phyloP scores from a whole-genome alignment of 2,329 filamentous ascomycete genomes.

The Ilyonectria robusta region DNA sequence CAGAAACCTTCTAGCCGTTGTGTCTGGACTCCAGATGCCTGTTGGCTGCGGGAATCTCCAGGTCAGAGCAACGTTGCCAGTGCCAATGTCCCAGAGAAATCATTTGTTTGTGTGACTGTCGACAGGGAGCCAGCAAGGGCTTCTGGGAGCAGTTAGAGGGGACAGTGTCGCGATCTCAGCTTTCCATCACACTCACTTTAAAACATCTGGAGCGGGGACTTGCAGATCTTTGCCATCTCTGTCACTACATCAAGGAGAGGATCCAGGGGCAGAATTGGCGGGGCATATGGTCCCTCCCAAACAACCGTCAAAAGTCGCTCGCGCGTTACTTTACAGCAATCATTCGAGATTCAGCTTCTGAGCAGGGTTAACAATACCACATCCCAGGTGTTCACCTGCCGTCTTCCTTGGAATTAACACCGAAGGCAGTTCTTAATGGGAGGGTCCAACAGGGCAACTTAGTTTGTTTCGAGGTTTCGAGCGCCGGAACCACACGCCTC shows the following conservation, averaged over 20 bases:
- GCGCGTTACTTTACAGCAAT: constrained; percentile 18
- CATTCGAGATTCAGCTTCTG: constrained; percentile 9
- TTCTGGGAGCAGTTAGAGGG: neutral
- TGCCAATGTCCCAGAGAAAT: neutral
- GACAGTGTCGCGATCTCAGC: neutral
- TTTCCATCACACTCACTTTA: neutral
- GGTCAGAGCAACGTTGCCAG: neutral
- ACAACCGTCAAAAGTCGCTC: constrained; percentile 16
- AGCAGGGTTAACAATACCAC: constrained; percentile 7
- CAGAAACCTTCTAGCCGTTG: constrained; percentile 1
- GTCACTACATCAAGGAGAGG: constrained; percentile 9
- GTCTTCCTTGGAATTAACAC: constrained; percentile 1
- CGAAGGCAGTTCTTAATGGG: neutral
- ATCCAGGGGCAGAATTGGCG: constrained; percentile 23
- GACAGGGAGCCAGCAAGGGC: neutral
- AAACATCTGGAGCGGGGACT: neutral
- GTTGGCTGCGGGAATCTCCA: neutral
- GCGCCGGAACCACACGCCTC: neutral
- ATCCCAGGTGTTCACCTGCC: constrained; percentile 1
- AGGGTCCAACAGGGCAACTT: neutral
- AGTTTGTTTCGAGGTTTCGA: constrained; percentile 5
- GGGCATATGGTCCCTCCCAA: neutral
- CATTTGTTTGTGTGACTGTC: neutral
- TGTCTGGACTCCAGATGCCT: neutral
- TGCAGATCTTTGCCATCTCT: constrained; percentile 26